Base-by-base conservation (phyloP, 2,329 filamentous ascomycete species). In the Fusarium sp. region DNA sequence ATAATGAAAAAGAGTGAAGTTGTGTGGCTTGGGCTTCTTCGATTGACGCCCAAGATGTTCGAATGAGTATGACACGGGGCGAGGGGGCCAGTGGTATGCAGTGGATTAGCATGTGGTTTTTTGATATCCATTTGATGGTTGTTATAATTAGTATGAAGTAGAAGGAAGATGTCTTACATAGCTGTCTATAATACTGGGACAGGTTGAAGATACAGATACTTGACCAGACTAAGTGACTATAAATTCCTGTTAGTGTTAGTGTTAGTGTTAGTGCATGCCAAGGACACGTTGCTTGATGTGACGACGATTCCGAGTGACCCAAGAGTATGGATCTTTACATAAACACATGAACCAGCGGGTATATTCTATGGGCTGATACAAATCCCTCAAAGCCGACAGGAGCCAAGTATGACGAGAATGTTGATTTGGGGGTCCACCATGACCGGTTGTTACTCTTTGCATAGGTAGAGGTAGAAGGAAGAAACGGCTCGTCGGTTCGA, bases 121-220 rank as follows among this genome's bases (percentile, higher is more conserved):
- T 64, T 66, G 58, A 66, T 66, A 65, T 65, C 63, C 58, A 64
- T 64, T 50, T 58, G 57, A 63, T 46, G 50, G 58, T 47, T 65
- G 61, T 46, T 62, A 48, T 56, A 47, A 46, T 49, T 55, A 50
- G 31, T 51, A 28, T 54, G 40, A 51, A 32, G 50, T 63, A 52
- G 62, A 58, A 65, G 28, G 62, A 58, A 65, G 28, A 52, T 53
- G 31, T 55, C 36, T 51, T 45, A 53, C 40, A 58, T 53, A 59
- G 53, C 45, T 65, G 54, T 59, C 50, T 48, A 42, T 63, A 66
- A 65, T 66, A 34, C 26, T 7, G 50, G 53, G 45, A 40, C 62
- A 59, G 31, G 22, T 51, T 48, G 24, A 47, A 50, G 24, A 60
- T 60, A 31, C 19, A 19, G 15, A 15, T 34, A 22, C 5, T 11